Base-by-base conservation (phyloP, 257 asterid genomes). In the Anisodus acutangulus region DNA sequence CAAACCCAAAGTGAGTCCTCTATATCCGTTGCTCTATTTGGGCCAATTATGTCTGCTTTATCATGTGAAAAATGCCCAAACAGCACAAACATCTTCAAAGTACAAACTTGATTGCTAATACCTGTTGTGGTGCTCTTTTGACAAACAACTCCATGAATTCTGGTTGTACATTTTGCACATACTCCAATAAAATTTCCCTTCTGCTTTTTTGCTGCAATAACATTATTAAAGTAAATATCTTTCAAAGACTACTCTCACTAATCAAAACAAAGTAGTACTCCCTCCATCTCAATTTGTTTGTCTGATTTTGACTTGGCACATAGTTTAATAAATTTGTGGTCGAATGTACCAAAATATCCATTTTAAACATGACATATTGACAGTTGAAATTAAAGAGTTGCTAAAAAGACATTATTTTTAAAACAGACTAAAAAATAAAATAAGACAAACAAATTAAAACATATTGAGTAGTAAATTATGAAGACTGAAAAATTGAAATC, bases 41-140 rank as follows among this genome's bases (percentile, higher is more conserved):
- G 19, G 12, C 19, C 80, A 74, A 47, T 19, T 74, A 5, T 26
- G 45, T 26, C 80, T 72, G 80, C n/a, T 72, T 4, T n/a, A 70
- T 64, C 35, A 62, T 58, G 39, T 31, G 35, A 31, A 31, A 31
- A 31, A 31, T 31, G 35, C 35, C 35, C 35, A 31, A 31, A 31
- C 35, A 31, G 35, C 35, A 31, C 31, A 26, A 26, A 26, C 35
- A 31, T 31, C 35, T 31, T 31, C 35, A 41, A 4, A 10, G 49
- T 17, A 15, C 45, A n/a, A 60, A 69, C 45, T 41, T 41, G 4
- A 41, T 2, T 41, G 45, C 45, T 51, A 71, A 70, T 86, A 97
- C 99, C 97, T 93, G 98, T 92, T 89, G 95, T 5, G 99, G 97
- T 19, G 98, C 99, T 86, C 92, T 92, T 91, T 93, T 95, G 84